phyloP scores from a whole-genome alignment of 2,329 filamentous ascomycete genomes.

The Penicillium sp. region DNA sequence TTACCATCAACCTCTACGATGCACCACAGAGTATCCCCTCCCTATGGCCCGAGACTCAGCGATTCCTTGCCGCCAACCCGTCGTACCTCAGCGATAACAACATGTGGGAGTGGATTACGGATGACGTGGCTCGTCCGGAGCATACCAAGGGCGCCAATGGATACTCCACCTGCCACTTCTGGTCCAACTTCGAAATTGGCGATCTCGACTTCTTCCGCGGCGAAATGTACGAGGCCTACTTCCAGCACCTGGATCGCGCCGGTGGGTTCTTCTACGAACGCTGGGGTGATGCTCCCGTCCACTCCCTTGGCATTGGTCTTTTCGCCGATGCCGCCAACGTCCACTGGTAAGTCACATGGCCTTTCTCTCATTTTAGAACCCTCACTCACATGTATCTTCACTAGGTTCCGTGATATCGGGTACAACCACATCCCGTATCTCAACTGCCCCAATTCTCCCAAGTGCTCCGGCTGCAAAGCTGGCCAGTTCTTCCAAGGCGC shows the following conservation, averaged over 20 bases:
- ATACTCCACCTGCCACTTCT: conserved; percentile 97
- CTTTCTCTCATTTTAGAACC: neutral
- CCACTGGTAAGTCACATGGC: conserved; percentile 62
- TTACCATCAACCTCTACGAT: conserved; percentile 96
- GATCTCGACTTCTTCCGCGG: conserved; percentile 90
- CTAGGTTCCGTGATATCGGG: conserved; percentile 95
- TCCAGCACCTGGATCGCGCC: conserved; percentile 83
- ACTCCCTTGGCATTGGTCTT: conserved; percentile 82
- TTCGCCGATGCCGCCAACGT: conserved; percentile 87
- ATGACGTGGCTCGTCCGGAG: conserved; percentile 64
- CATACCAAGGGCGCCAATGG: conserved; percentile 76
- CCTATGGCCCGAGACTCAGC: conserved; percentile 89
- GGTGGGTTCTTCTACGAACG: conserved; percentile 98
- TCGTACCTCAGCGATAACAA: conserved; percentile 74
- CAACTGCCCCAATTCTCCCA: conserved; percentile 94
- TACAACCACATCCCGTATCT: conserved; percentile 98
- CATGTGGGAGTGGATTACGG: conserved; percentile 78
- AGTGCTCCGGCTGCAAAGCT: conserved; percentile 78
- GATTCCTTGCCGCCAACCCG: conserved; percentile 78
- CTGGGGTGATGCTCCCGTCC: conserved; percentile 96
- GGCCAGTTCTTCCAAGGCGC: conserved; percentile 86
- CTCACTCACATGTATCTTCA: conserved; percentile 3
- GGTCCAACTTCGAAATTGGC: conserved; percentile 96
- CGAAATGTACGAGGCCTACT: conserved; percentile 86
- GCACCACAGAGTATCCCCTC: conserved; percentile 74